A percentile compares a stretch with the other conserved stretches of the same genome.
Evolutionary conservation across 2,329 filamentous ascomycete genomes (phyloP).

Genomic region (Orbilia blumenaviensis): DNA sequence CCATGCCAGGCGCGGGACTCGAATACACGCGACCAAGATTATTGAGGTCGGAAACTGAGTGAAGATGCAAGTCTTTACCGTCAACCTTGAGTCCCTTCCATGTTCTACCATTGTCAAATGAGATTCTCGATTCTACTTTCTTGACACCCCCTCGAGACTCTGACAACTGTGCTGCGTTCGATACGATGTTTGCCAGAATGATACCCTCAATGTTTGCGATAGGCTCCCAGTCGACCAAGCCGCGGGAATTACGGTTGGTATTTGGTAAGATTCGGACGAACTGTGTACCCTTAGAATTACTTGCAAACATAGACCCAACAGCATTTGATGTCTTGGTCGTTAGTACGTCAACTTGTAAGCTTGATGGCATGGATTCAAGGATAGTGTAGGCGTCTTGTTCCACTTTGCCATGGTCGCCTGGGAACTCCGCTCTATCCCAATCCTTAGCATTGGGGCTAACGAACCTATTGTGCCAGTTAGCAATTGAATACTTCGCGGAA

Average conservation of each 20-base stretch:
- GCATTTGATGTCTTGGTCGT: slow-evolving; percentile 71
- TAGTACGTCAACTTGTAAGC: slow-evolving; percentile 94
- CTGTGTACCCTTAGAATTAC: slow-evolving; percentile 96
- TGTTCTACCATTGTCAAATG: slow-evolving; percentile 91
- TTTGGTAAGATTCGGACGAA: slow-evolving; percentile 92
- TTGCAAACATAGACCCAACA: slow-evolving; percentile 91
- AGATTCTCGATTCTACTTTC: slow-evolving; percentile 81
- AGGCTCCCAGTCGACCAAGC: slow-evolving; percentile 94
- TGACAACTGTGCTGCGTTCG: slow-evolving; percentile 81
- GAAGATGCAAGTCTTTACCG: slow-evolving; percentile 77
- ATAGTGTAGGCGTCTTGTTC: slow-evolving; percentile 90
- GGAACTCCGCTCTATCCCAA: slow-evolving; percentile 94
- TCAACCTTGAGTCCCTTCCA: slow-evolving; percentile 78
- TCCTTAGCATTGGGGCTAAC: slow-evolving; percentile 80
- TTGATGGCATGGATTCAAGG: slow-evolving; percentile 95
- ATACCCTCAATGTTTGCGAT: slow-evolving; percentile 90
- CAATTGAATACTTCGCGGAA: background rate
- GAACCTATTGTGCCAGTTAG: slow-evolving; percentile 54
- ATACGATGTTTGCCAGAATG: slow-evolving; percentile 85
- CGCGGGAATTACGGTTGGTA: slow-evolving; percentile 81
- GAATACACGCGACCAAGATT: slow-evolving; percentile 91
- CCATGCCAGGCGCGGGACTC: slow-evolving; percentile 87
- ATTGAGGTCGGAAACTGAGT: slow-evolving; percentile 85
- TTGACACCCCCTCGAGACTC: slow-evolving; percentile 62
- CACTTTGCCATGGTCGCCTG: slow-evolving; percentile 77